These are phyloP conservation scores for Nitzschia putrida DNA, from an alignment of 108 stramenopile genomes.

Conservation along the genomic window DNA sequence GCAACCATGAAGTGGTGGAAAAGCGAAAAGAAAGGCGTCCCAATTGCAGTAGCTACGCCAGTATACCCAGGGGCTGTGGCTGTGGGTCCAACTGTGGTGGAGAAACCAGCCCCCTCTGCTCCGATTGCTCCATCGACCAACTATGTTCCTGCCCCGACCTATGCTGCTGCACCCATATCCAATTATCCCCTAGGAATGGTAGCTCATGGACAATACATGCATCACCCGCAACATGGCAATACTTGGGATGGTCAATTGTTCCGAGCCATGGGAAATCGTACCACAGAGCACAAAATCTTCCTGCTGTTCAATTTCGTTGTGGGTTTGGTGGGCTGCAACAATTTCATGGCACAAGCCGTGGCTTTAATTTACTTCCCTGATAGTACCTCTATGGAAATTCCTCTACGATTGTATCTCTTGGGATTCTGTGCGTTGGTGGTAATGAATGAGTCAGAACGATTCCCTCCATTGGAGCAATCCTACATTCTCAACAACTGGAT, in stretches of 20 bases:
- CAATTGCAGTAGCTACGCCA: slow-evolving; percentile 13
- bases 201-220: neutral
- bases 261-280: slow-evolving; percentile 1
- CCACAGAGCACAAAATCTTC: slow-evolving; percentile 8
- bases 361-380: slow-evolving; percentile 6
- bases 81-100: neutral
- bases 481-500: slow-evolving; percentile 7
- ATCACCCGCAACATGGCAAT: neutral
- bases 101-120: neutral
- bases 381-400: neutral
- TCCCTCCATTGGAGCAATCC: slow-evolving; percentile 3
- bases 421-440: slow-evolving; percentile 4
- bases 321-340: slow-evolving; percentile 12
- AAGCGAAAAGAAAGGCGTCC: slow-evolving; percentile 2
- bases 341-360: slow-evolving; percentile 3
- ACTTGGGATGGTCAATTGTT: neutral
- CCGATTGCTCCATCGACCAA: neutral
- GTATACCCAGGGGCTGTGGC: neutral
- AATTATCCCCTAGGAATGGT: neutral
- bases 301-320: slow-evolving; percentile 8
- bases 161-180: neutral
- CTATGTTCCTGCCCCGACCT: neutral
- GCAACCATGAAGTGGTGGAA: slow-evolving; percentile 1
- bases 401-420: slow-evolving; percentile 4
- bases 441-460: slow-evolving; percentile 11